A percentile compares a stretch with the other conserved stretches of the same genome.
phyloP scores from a whole-genome alignment of 2,329 filamentous ascomycete species.

The Sarocladium strictum region DNA sequence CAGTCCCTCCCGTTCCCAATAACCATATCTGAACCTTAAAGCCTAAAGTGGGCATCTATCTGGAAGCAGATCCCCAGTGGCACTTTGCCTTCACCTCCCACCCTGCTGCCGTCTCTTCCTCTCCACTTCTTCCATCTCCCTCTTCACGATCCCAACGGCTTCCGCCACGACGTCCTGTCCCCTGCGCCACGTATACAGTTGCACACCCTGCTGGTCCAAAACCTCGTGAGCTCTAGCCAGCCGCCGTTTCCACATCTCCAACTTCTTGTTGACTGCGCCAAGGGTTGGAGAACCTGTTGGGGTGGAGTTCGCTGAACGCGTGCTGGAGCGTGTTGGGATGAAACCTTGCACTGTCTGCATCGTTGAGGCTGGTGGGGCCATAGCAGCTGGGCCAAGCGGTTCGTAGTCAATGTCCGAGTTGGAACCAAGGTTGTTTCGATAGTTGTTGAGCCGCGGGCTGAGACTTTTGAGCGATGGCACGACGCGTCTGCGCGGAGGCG shows the following conservation, averaged over 20 bases:
- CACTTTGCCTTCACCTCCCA: neutral
- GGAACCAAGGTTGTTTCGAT: constrained; percentile 24
- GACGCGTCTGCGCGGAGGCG: constrained; percentile 40
- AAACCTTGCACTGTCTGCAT: neutral
- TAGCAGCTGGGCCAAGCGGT: constrained; percentile 27
- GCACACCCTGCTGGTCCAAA: constrained; percentile 59
- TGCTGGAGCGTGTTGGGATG: constrained; percentile 20
- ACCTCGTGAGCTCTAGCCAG: constrained; percentile 58
- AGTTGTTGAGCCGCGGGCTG: constrained; percentile 24
- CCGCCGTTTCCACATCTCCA: constrained; percentile 66
- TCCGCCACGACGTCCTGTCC: constrained; percentile 65
- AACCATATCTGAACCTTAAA: neutral
- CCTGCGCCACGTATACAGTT: constrained; percentile 66
- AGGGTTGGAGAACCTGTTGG: constrained; percentile 29
- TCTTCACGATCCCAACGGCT: constrained; percentile 58
- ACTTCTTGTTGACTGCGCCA: constrained; percentile 53
- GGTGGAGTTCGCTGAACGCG: constrained; percentile 25
- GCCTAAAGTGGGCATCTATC: too few species aligned
- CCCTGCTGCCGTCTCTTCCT: constrained; percentile 13
- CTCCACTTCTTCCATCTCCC: constrained; percentile 41
- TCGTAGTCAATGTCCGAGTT: constrained; percentile 40
- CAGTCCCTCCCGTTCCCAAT: neutral
- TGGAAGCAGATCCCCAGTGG: neutral
- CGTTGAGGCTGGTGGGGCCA: constrained; percentile 25
- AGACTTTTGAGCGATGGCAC: constrained; percentile 29